Percentiles rank a stretch among this genome's conserved stretches.
Evolutionary conservation across 2,329 filamentous ascomycete species (phyloP).

Genomic region (Dothiorella sarmentorum): DNA sequence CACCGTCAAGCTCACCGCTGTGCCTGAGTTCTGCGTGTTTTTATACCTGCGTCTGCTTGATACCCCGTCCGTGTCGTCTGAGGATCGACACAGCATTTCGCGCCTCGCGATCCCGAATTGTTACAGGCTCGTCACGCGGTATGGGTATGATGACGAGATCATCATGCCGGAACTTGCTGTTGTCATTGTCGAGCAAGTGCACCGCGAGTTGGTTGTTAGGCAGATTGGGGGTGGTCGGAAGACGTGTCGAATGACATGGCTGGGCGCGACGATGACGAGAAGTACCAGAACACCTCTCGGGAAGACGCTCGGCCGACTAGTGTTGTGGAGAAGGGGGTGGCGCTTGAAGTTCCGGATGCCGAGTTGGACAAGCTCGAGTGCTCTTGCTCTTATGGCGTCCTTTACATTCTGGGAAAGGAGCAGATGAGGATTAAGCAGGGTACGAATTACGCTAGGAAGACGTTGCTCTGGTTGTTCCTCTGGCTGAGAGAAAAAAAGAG

Average conservation of each 20-base stretch:
- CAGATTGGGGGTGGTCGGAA: too few species aligned
- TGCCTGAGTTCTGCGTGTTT: constrained; percentile 67
- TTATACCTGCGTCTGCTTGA: constrained; percentile 67
- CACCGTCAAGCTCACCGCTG: constrained; percentile 64
- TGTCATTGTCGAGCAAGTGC: too few species aligned
- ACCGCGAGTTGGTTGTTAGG: too few species aligned
- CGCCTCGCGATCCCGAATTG: constrained; percentile 55
- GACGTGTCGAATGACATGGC: too few species aligned
- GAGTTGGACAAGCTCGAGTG: constrained; percentile 35
- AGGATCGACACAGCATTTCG: constrained; percentile 47
- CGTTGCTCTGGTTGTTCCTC: constrained; percentile 55
- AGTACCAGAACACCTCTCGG: too few species aligned
- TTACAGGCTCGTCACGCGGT: constrained; percentile 65
- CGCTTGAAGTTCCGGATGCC: too few species aligned
- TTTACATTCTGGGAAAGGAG: constrained; percentile 56
- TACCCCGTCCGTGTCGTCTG: constrained; percentile 43
- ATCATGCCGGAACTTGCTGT: constrained; percentile 59
- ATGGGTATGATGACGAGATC: constrained; percentile 70
- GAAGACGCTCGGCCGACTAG: too few species aligned
- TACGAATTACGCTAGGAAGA: constrained; percentile 43
- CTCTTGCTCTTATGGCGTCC: constrained; percentile 46
- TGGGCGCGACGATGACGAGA: too few species aligned
- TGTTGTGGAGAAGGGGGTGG: too few species aligned
- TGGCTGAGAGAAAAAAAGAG: constrained; percentile 64
- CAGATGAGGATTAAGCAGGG: constrained; percentile 39